Base-by-base conservation (phyloP, 1,284 basidiomycete genomes). In the Pisolithus thermaeus region DNA sequence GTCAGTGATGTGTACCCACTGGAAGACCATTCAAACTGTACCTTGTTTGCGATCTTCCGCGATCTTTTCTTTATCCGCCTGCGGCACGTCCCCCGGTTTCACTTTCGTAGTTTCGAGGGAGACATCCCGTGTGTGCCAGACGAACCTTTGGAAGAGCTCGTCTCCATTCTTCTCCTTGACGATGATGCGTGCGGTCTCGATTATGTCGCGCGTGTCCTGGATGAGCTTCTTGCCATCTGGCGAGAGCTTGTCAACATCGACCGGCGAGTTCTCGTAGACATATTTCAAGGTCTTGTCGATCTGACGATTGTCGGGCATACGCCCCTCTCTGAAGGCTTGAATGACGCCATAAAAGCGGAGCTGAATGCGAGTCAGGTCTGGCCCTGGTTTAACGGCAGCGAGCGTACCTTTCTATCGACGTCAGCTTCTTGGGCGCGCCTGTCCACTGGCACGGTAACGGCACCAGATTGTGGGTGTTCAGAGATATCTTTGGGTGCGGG, bases 141-240 rank as follows among this genome's bases (percentile, higher is more conserved):
- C 68, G 58, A 93, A 93, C 58, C 88, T 84, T 68, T 95, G 93
- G 68, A 96, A 78, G 39, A 95, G 77, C 72, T 96, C 92, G 62
- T 95, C 93, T 25, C 77, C 73, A 69, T 97, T 97, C 80, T 96
- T 96, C 61, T 87, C 75, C 47, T 73, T 61, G 20, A 95, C 81
- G 52, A 93, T 84, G 37, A 77, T 63, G 25, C 84, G 79, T 0
- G 81, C 73, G 6, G 88, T 89, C 56, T 81, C 78, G 53, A 92
- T 76, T 61, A 92, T 84, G 46, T 87, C 80, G 40, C 82, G 80
- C 16, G 79, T 70, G 63, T 96, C 92, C 50, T 83, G 73, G 43
- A 94, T 73, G 56, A 97, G 82, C 55, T 80, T 80, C 58, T 78
- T 77, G 50, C 92, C 92, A 12, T 92, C 87, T 1, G 79, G 73